Conservation (phyloP, 495 filamentous ascomycete genomes). For the Neurospora terricola region DNA sequence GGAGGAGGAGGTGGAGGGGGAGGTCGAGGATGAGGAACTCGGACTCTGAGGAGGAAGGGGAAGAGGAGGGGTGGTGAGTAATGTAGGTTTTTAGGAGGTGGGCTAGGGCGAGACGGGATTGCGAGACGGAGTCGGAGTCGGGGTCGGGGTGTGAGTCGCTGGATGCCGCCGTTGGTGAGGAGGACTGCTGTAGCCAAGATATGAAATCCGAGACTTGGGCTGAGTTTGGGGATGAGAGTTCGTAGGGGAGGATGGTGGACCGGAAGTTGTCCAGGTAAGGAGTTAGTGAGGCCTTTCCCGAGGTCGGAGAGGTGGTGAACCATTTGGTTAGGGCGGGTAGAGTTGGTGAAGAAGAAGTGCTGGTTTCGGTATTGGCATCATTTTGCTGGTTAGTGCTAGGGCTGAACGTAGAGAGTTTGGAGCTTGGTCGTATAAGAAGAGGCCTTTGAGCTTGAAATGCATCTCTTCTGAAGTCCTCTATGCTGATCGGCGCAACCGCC, state of each 20-base stretch:
- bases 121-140: neutral
- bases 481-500: neutral
- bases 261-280: neutral
- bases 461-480: neutral
- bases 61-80: neutral
- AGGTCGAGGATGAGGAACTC: conserved; percentile 27
- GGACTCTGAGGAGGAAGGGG: conserved; percentile 5
- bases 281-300: neutral
- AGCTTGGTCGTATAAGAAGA: neutral
- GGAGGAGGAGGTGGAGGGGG: conserved; percentile 24
- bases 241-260: neutral
- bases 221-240: neutral
- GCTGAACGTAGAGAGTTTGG: neutral
- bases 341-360: neutral
- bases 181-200: neutral
- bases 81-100: neutral
- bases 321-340: conserved; percentile 3
- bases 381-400: neutral
- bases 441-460: conserved; percentile 2
- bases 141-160: neutral
- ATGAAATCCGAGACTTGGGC: neutral
- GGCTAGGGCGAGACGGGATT: neutral
- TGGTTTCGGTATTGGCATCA: neutral
- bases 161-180: neutral
- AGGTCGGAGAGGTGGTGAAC: neutral